A percentile compares a stretch with the other conserved stretches of the same genome.
Evolutionary conservation across 495 filamentous ascomycete species (phyloP).

Genomic region (Lentithecium fluviatile): DNA sequence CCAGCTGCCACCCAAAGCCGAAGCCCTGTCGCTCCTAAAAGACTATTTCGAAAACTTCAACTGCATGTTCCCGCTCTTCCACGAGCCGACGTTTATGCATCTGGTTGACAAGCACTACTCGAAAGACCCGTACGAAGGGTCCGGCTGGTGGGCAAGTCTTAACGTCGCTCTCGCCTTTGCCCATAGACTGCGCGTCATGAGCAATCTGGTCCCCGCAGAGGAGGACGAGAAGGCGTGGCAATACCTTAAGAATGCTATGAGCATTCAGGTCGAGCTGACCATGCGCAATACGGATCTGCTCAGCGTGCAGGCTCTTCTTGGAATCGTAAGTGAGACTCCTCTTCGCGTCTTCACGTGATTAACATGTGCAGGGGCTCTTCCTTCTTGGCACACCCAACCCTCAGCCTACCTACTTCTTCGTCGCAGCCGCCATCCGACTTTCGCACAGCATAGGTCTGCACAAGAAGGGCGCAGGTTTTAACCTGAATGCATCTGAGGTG

Average conservation of each 20-base stretch:
- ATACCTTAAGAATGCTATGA: slow-evolving; percentile 95
- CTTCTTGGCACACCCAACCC: slow-evolving; percentile 96
- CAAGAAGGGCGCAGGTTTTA: slow-evolving; percentile 87
- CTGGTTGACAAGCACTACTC: slow-evolving; percentile 92
- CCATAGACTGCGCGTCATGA: slow-evolving; percentile 91
- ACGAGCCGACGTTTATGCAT: slow-evolving; percentile 97
- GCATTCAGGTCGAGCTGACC: slow-evolving; percentile 83
- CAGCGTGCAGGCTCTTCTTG: slow-evolving; percentile 93
- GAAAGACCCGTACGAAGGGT: slow-evolving; percentile 86
- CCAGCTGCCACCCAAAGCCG: slow-evolving; percentile 74
- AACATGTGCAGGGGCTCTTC: slow-evolving; percentile 66
- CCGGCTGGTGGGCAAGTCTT: slow-evolving; percentile 97
- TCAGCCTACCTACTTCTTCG: slow-evolving; percentile 89
- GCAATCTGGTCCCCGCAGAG: slow-evolving; percentile 81
- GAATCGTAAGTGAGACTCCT: slow-evolving; percentile 62
- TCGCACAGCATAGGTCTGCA: slow-evolving; percentile 95
- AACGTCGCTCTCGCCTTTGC: slow-evolving; percentile 92
- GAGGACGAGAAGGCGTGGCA: slow-evolving; percentile 93
- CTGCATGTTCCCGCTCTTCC: slow-evolving; percentile 95
- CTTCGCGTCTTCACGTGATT: slow-evolving; percentile 4
- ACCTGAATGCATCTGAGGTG: slow-evolving; percentile 82
- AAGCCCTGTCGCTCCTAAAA: slow-evolving; percentile 77
- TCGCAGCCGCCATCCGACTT: slow-evolving; percentile 87
- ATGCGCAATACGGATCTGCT: slow-evolving; percentile 95
- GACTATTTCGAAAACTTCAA: slow-evolving; percentile 99